A percentile compares a stretch with the other conserved stretches of the same genome.
phyloP scores from a whole-genome alignment of 257 asterid genomes.

The Verbena officinalis region DNA sequence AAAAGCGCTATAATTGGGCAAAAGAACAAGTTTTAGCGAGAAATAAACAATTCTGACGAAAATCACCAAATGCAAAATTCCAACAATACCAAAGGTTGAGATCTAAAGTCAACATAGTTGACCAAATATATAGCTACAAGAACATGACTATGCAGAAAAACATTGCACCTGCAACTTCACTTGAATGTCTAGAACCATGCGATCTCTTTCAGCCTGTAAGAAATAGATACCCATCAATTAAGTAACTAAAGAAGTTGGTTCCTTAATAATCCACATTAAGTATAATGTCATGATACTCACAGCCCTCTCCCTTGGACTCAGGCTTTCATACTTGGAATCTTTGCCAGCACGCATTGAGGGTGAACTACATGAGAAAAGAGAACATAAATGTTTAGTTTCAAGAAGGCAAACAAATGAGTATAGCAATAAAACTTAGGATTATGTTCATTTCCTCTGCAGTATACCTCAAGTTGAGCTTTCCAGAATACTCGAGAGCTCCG shows the following conservation, averaged over 20 bases:
- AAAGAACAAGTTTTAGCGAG: neutral
- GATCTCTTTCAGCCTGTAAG: conserved; percentile 91
- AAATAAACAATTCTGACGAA: conserved; percentile 15
- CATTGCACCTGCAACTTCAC: conserved; percentile 87
- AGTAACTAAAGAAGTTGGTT: conserved; percentile 20
- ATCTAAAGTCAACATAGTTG: neutral
- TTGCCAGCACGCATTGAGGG: conserved; percentile 65
- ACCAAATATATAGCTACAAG: conserved; percentile 13
- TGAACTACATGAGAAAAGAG: conserved; percentile 51
- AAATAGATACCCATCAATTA: conserved; percentile 25
- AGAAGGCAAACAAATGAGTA: conserved; percentile 22
- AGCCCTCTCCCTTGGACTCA: conserved; percentile 94
- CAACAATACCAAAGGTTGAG: conserved; percentile 14
- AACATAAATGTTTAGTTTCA: conserved; percentile 10
- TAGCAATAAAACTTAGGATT: conserved; percentile 21
- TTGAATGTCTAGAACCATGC: conserved; percentile 96
- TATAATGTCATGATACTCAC: conserved; percentile 52
- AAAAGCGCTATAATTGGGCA: conserved; percentile 9
- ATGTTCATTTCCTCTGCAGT: conserved; percentile 34
- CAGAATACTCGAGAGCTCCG: conserved; percentile 84
- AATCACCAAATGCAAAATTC: conserved; percentile 5
- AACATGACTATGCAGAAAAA: conserved; percentile 28
- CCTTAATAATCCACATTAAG: conserved; percentile 23
- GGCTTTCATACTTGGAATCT: conserved; percentile 73
- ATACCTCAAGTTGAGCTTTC: conserved; percentile 66